phyloP scores from a whole-genome alignment of 805 yeast species.

The Yamadazyma akitaensis region DNA sequence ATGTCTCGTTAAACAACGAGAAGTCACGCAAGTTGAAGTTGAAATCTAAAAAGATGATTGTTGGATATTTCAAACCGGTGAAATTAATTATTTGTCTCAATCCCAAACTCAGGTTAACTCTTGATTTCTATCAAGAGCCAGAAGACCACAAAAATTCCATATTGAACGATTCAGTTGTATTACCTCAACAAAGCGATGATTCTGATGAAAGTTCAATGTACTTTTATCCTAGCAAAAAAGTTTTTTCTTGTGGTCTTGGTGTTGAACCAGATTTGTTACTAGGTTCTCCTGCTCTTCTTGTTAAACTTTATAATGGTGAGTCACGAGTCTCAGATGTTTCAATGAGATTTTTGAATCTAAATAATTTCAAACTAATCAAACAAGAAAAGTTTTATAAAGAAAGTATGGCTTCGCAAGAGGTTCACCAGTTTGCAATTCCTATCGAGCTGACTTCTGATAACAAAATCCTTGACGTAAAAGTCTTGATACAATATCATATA shows the following conservation, averaged over 20 bases:
- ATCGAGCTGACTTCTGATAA: constrained; percentile 26
- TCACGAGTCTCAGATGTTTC: background rate
- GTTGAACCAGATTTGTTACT: constrained; percentile 2
- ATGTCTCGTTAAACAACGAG: background rate
- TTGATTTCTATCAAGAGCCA: constrained; percentile 9
- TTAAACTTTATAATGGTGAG: constrained; percentile 5
- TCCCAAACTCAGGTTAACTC: constrained; percentile 18
- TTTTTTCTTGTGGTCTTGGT: background rate
- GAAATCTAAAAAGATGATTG: constrained; percentile 7
- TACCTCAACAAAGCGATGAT: background rate
- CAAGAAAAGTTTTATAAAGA: background rate
- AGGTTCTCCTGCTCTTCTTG: constrained; percentile 8
- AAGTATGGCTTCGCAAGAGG: constrained; percentile 11
- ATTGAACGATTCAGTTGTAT: constrained; percentile 10
- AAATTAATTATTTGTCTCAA: constrained; percentile 16
- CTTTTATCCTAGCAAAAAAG: constrained; percentile 1
- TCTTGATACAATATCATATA: constrained; percentile 19
- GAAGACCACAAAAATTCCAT: constrained; percentile 7
- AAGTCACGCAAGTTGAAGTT: constrained; percentile 8
- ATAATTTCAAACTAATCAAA: background rate
- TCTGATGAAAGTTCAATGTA: background rate
- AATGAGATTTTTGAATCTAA: background rate
- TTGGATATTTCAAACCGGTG: constrained; percentile 23
- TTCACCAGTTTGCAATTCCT: constrained; percentile 26
- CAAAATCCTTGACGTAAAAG: constrained; percentile 22